Evolutionary conservation across 164 flowering plant species (phyloP), one percentile per base, ranked within the genome.

Genomic region (Annona squamosa): DNA sequence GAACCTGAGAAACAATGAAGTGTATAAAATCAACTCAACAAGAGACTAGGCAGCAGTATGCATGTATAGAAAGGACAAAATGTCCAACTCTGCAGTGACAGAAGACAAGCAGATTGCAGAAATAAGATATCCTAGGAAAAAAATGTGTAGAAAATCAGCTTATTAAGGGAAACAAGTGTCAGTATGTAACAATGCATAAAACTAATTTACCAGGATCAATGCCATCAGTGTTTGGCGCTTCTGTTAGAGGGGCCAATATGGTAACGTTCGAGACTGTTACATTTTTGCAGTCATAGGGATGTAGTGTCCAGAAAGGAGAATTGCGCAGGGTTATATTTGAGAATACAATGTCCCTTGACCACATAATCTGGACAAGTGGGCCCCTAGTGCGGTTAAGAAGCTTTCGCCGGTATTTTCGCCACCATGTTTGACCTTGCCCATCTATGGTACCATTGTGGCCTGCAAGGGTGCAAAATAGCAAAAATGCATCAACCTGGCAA

Each of bases 221-320:
- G 70, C 99, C 99, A 80, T 95, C 99, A 10, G 99, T 95, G 77
- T 95, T 95, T 74, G 99, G 99, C 65, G 99, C 99, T 77, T 84
- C 93, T 77, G 64, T 72, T 52, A 93, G 67, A 26, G 99, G 99
- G 70, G 94, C 91, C 87, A 95, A 82, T 67, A 95, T 91, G 43
- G 99, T 93, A 67, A 93, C 87, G 65, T 87, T 82, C 71, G 80
- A 82, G 56, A 95, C 75, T 4, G 88, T 87, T 43, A 95, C 82
- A 75, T 95, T 91, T 83, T 91, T 91, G 92, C 99, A 95, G 79
- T 95, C 99, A 78, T 87, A 95, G 4, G 99, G 99, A 87, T 95
- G 99, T 68, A 95, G 82, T 9, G 95, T 95, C 99, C 99, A 93
- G 81, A 95, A 95, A 71, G 99, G 99, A 79, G 99, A 91, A 82